Evolutionary conservation across 2,329 filamentous ascomycete species (phyloP), one percentile per base, ranked within the genome.

Genomic region (Colletotrichum liaoningense): DNA sequence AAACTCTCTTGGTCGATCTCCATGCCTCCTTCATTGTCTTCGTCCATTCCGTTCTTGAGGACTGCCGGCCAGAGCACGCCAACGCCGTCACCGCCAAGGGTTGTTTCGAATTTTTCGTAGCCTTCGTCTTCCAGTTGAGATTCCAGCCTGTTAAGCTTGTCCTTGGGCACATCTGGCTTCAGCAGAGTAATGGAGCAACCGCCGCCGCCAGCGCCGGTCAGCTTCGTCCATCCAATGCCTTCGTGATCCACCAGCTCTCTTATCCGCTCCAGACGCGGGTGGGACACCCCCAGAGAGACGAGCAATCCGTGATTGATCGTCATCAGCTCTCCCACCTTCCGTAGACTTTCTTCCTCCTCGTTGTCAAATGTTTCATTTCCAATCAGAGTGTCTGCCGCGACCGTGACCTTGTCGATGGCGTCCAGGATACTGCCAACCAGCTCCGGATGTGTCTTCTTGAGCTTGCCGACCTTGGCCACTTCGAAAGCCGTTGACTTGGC

Each of bases 11-110:
- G 88, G 78, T 98, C 94, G 79, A 99, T 98, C 83, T 98, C 95
- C 85, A 97, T 94, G 28, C 95, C 95, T 42, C 94, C 94, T 75
- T 94, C 90, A 0, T 90, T 87, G 76, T 95, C 93, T 78, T 94
- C 93, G 49, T 93, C 91, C n/a, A 89, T 91, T 6, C 93, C 94
- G 74, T 97, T 97, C 81, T 94, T 94, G 30, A 98, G 86, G 0
- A 98, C 93, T 0, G 97, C 97, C 1, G 97, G 97, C 91, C 94
- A 98, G 5, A 99, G 88, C 1, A 99, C 95, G 49, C 97, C 97
- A 1, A 99, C 94, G 14, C 97, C 97, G 78, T 98, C 94, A 52
- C 96, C 95, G 4, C 95, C 97, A 0, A 99, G 89, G 0, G 94
- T 98, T 0, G 95, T 97, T 82, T 95, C 91, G 79, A 97, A 98